A percentile compares a stretch with the other conserved stretches of the same genome.
phyloP scores from a whole-genome alignment of 2,329 filamentous ascomycete genomes.

The Fusarium nygamai region DNA sequence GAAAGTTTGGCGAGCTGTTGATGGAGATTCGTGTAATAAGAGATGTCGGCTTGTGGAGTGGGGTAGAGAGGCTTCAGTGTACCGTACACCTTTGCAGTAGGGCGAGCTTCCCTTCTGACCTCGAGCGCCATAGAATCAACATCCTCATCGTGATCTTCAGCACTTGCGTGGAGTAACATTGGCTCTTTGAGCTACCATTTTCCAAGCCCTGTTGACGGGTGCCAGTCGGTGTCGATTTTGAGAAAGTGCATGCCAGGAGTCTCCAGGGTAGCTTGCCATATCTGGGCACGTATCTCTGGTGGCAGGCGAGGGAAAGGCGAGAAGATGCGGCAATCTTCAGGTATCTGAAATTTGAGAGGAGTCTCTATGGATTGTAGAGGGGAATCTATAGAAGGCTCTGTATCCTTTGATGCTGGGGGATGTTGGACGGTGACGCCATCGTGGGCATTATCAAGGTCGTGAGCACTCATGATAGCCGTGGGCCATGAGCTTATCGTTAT shows the following conservation, averaged over 20 bases:
- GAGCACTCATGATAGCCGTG: constrained; percentile 32
- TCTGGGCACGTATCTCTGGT: constrained; percentile 48
- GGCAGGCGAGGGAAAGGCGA: constrained; percentile 47
- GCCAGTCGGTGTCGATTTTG: constrained; percentile 39
- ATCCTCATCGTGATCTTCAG: constrained; percentile 26
- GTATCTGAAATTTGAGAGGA: constrained; percentile 47
- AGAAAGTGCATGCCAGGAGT: constrained; percentile 51
- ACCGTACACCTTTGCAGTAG: constrained; percentile 25
- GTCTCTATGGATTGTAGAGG: background rate
- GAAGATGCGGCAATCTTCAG: constrained; percentile 46
- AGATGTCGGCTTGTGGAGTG: constrained; percentile 46
- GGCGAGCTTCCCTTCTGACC: constrained; percentile 37
- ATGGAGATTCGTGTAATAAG: constrained; percentile 45
- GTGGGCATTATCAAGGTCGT: constrained; percentile 9
- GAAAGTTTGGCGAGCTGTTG: constrained; percentile 42
- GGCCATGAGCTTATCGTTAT: constrained; percentile 35
- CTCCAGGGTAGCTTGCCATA: constrained; percentile 47
- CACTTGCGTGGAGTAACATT: background rate
- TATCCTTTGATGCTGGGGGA: background rate
- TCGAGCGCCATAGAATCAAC: constrained; percentile 38
- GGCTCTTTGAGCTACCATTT: constrained; percentile 38
- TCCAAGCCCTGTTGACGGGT: constrained; percentile 16
- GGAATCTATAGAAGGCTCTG: background rate
- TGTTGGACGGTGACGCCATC: background rate
- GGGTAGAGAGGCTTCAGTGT: constrained; percentile 42